A percentile compares a stretch with the other conserved stretches of the same genome.
Conservation (phyloP, 495 filamentous ascomycete species). For the Parmelia sp. region DNA sequence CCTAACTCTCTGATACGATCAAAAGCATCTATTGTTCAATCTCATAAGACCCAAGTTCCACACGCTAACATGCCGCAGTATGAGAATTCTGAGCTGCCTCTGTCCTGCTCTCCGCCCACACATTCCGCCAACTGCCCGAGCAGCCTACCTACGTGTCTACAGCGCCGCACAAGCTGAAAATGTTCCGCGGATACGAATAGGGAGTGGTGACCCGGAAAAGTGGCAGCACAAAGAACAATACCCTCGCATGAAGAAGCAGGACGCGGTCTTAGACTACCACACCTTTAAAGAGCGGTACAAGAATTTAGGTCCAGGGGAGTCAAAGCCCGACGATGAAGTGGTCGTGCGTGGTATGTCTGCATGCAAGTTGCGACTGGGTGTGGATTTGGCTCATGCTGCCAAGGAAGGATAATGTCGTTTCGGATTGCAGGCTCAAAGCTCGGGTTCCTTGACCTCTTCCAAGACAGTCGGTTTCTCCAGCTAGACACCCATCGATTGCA, state of each 20-base stretch:
- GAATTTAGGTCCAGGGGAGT: conserved; percentile 26
- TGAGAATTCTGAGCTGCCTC: conserved; percentile 3
- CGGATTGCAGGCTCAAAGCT: conserved; percentile 62
- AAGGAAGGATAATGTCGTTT: conserved; percentile 60
- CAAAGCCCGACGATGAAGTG: conserved; percentile 32
- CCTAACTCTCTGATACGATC: conserved; percentile 12
- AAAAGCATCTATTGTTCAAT: not conserved
- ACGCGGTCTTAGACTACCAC: conserved; percentile 19
- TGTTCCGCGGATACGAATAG: conserved; percentile 11
- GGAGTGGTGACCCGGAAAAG: not conserved
- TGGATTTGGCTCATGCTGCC: conserved; percentile 14
- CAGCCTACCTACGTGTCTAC: conserved; percentile 43
- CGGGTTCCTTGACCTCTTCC: conserved; percentile 72
- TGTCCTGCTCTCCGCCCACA: not conserved
- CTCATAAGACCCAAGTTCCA: not conserved
- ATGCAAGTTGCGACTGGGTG: not conserved
- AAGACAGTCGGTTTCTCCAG: conserved; percentile 48
- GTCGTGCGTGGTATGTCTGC: conserved; percentile 35
- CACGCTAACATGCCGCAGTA: not conserved
- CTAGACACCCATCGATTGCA: conserved; percentile 49
- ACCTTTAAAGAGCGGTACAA: conserved; percentile 28
- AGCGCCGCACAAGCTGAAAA: conserved; percentile 25
- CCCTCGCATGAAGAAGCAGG: conserved; percentile 39
- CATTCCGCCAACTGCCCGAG: not conserved
- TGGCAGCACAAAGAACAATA: conserved; percentile 29